Conservation (phyloP, 2,329 filamentous ascomycete species). For the Pseudodiploospora longispora region DNA sequence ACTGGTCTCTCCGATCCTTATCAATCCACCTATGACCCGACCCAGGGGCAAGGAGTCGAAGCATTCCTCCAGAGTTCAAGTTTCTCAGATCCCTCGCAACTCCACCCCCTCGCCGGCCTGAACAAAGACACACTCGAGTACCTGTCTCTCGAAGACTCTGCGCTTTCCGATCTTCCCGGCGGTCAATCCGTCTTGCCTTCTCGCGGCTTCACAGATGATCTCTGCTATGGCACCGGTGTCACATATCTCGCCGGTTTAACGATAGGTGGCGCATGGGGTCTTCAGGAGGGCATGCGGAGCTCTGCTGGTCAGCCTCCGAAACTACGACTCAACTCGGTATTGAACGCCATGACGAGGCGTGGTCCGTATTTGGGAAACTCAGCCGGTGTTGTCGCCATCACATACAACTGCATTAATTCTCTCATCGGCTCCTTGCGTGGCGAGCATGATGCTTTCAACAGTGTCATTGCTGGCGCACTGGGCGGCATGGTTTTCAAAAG, state of each 20-base stretch:
- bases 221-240: slow-evolving; percentile 94
- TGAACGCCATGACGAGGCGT: slow-evolving; percentile 88
- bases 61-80: slow-evolving; percentile 72
- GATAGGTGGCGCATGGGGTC: slow-evolving; percentile 82
- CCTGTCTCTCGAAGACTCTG: slow-evolving; percentile 84
- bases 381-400: slow-evolving; percentile 88
- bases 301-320: slow-evolving; percentile 75
- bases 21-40: slow-evolving; percentile 58
- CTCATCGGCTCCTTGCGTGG: slow-evolving; percentile 70
- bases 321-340: slow-evolving; percentile 83
- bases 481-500: slow-evolving; percentile 97
- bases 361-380: slow-evolving; percentile 96
- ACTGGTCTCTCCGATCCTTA: slow-evolving; percentile 34
- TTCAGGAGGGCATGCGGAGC: slow-evolving; percentile 80
- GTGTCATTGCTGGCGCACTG: slow-evolving; percentile 72
- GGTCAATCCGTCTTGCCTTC: slow-evolving; percentile 83
- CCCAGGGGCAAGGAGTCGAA: slow-evolving; percentile 69
- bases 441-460: slow-evolving; percentile 86
- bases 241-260: slow-evolving; percentile 86
- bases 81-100: slow-evolving; percentile 76
- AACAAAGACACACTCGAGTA: slow-evolving; percentile 94
- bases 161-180: slow-evolving; percentile 78
- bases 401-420: slow-evolving; percentile 91
- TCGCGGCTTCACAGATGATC: slow-evolving; percentile 93
- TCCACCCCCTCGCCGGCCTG: slow-evolving; percentile 89